A percentile compares a stretch with the other conserved stretches of the same genome.
phyloP scores from a whole-genome alignment of 805 yeast genomes.

The Babjeviella inositovora region DNA sequence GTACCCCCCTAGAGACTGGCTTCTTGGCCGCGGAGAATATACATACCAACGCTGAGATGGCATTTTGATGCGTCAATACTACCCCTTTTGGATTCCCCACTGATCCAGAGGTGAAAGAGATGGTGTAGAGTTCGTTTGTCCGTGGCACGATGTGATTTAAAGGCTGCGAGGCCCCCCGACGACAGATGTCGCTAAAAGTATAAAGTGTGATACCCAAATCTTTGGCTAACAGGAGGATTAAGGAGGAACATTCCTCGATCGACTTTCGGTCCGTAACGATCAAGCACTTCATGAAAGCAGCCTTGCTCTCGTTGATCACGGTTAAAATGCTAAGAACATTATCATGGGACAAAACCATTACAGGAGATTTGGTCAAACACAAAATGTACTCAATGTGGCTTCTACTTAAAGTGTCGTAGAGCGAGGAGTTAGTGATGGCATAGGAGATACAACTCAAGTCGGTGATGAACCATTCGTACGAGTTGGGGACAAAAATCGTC shows the following conservation, averaged over 20 bases:
- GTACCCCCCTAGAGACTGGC: too few species aligned
- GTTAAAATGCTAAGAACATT: too few species aligned
- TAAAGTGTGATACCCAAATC: slow-evolving; percentile 9
- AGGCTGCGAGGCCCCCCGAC: slow-evolving; percentile 15
- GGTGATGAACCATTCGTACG: slow-evolving; percentile 52
- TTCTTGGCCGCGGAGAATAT: slow-evolving; percentile 11
- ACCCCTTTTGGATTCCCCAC: slow-evolving; percentile 69
- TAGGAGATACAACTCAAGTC: slow-evolving; percentile 55
- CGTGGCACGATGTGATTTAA: slow-evolving; percentile 29
- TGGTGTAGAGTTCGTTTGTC: slow-evolving; percentile 37
- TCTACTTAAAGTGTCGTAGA: slow-evolving; percentile 43
- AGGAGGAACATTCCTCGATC: slow-evolving; percentile 4
- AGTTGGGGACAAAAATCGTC: slow-evolving; percentile 38
- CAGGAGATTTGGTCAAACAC: slow-evolving; percentile 44
- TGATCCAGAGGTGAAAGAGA: slow-evolving; percentile 64
- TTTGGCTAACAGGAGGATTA: slow-evolving; percentile 10
- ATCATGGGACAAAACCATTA: too few species aligned
- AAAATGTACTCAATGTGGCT: slow-evolving; percentile 49
- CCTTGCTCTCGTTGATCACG: too few species aligned
- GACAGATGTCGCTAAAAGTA: slow-evolving; percentile 14
- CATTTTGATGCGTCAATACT: slow-evolving; percentile 31
- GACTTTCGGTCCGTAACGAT: too few species aligned
- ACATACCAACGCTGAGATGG: slow-evolving; percentile 26
- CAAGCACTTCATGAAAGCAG: too few species aligned
- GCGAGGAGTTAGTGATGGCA: slow-evolving; percentile 33